Evolutionary conservation across 257 asterid genomes (phyloP), one percentile per base, ranked within the genome.

Genomic region (Scutellaria galericulata): DNA sequence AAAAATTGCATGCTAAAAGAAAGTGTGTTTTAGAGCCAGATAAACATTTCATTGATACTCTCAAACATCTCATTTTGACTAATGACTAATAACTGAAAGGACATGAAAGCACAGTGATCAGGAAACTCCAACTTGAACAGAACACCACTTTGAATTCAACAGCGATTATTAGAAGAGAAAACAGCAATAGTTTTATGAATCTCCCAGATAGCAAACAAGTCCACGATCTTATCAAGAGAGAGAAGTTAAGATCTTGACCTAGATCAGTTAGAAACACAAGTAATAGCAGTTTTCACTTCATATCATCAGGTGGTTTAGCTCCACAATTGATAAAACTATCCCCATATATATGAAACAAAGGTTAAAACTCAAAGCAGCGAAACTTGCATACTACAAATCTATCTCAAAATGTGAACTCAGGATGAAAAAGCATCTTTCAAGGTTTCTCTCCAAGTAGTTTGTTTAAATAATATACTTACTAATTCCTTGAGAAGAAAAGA

Each of bases 401-500:
- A 65, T 35, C 40, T 20, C 48, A 63, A 44, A 54, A 35, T 66
- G 51, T 45, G 62, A 59, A 74, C 68, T 66, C 66, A 15, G 40
- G 53, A 9, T 6, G 11, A 74, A 53, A 70, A 64, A 58, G 35
- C 7, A 64, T 27, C 3, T n/a, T 37, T 35, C 13, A 39, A 44
- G 35, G 27, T 53, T 51, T 51, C 14, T 35, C 37, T 7, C 48
- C 45, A 35, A 13, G 35, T 52, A 53, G 1, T 12, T 22, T 31
- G 65, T 42, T 24, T 9, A 51, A 48, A 45, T 45, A 47, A 57
- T 45, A 24, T 64, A 85, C 97, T 87, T 87, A 95, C 99, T 89
- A 63, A 92, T 90, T 83, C 98, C 99, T 84, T 61, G 85, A 66
- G 96, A 89, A 73, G 95, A 83, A 82, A 88, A 94, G 51, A 95